Conservation (phyloP, 2,329 filamentous ascomycete genomes). For the Diaporthe destruens region DNA sequence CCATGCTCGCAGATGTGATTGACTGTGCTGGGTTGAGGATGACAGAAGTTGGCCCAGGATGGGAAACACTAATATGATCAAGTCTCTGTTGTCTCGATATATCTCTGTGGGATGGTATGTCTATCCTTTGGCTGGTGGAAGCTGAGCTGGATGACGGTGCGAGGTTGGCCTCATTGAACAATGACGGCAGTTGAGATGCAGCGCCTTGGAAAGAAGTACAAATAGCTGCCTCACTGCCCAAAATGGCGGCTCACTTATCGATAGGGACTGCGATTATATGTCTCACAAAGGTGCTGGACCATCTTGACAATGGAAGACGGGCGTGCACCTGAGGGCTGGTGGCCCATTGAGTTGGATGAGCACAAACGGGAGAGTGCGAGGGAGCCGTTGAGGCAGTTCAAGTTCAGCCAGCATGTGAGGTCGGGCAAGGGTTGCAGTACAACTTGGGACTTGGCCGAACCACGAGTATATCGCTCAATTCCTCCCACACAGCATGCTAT, state of each 20-base stretch:
- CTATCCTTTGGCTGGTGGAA: background rate
- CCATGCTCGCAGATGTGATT: slow-evolving; percentile 1
- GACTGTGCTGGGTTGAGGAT: background rate
- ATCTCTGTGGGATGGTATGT: background rate
- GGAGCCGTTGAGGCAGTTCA: background rate
- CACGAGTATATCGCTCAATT: background rate
- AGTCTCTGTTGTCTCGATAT: background rate
- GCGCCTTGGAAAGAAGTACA: slow-evolving; percentile 1
- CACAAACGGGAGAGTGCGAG: background rate
- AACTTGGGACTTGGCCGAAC: background rate
- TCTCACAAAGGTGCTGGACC: background rate
- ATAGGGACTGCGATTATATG: background rate
- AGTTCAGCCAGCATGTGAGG: background rate
- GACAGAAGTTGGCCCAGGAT: no score
- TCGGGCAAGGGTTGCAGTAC: background rate
- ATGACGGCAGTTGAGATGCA: background rate
- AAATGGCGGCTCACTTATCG: slow-evolving; percentile 1
- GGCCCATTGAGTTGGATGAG: background rate
- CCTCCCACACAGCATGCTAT: background rate
- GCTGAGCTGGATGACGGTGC: background rate
- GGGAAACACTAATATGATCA: background rate
- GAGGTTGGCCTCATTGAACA: background rate
- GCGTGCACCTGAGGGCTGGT: background rate
- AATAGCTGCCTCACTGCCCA: background rate
- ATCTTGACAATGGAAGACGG: slow-evolving; percentile 4